Percentiles rank a stretch among this genome's conserved stretches.
Conservation (phyloP, 2,329 filamentous ascomycete species). For the Alternaria triticina region DNA sequence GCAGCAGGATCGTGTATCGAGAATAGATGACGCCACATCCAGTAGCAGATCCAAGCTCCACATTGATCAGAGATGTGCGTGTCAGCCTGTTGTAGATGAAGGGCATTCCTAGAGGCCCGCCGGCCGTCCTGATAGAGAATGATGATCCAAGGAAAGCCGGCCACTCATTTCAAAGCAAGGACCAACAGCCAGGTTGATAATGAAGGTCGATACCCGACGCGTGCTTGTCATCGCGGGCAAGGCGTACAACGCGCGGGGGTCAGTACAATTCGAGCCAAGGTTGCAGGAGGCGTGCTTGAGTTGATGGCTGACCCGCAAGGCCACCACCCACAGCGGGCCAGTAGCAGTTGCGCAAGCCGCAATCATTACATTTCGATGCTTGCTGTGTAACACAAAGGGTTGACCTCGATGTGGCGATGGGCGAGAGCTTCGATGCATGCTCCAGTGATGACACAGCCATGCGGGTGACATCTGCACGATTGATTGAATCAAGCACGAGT, state of each 20-base stretch:
- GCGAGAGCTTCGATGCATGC: conserved; percentile 35
- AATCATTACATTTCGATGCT: conserved; percentile 38
- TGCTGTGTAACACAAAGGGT: conserved; percentile 40
- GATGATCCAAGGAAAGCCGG: conserved; percentile 9
- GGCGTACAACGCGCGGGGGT: conserved; percentile 40
- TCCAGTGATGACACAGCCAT: conserved; percentile 42
- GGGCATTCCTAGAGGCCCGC: conserved; percentile 30
- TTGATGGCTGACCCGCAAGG: conserved; percentile 34
- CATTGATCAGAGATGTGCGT: conserved; percentile 11
- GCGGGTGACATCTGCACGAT: conserved; percentile 50
- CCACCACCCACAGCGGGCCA: conserved; percentile 23
- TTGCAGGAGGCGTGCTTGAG: conserved; percentile 39
- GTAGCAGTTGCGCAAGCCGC: conserved; percentile 28
- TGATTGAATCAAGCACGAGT: conserved; percentile 34
- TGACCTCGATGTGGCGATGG: conserved; percentile 28
- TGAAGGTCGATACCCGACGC: conserved; percentile 32
- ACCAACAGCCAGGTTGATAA: conserved; percentile 37
- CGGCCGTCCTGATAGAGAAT: conserved; percentile 29
- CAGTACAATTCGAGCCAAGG: conserved; percentile 37
- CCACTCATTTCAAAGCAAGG: conserved; percentile 24
- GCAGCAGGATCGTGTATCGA: conserved; percentile 17
- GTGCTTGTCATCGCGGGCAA: conserved; percentile 29
- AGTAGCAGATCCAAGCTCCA: not conserved
- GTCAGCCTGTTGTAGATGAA: not conserved
- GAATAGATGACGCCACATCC: not conserved